phyloP scores from a whole-genome alignment of 1,284 basidiomycete genomes.

The Leccinum subrobustum region DNA sequence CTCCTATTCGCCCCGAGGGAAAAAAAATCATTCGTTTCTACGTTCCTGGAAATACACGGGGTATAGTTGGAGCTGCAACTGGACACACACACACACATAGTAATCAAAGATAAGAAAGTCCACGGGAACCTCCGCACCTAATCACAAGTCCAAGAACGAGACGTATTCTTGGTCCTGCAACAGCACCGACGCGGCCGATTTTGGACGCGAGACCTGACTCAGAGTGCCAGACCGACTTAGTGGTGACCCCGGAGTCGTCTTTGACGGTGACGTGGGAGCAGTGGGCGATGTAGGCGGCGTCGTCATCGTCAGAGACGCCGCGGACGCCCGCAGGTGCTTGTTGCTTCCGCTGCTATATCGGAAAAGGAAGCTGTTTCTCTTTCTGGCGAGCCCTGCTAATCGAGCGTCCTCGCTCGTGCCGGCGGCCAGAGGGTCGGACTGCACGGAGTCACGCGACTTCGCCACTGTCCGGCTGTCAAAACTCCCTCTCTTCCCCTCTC shows the following conservation, averaged over 20 bases:
- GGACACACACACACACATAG: not conserved
- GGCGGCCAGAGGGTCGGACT: not conserved
- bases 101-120: not conserved
- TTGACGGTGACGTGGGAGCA: not conserved
- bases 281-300: not conserved
- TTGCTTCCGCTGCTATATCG: not conserved
- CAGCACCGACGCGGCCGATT: slow-evolving; percentile 9
- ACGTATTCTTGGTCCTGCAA: slow-evolving; percentile 26
- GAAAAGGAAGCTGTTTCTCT: slow-evolving; percentile 2
- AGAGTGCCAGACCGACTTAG: not conserved
- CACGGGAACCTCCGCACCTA: not conserved
- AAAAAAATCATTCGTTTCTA: not conserved
- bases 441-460: not conserved
- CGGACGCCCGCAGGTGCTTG: not conserved
- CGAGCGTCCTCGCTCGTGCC: not conserved
- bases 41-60: not conserved
- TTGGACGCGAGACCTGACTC: not conserved
- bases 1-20: not conserved
- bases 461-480: not conserved
- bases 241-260: not conserved
- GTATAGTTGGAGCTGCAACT: not conserved
- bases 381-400: not conserved
- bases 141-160: slow-evolving; percentile 30
- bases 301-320: not conserved
- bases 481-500: not conserved